phyloP scores from a whole-genome alignment of 2,329 filamentous ascomycete genomes.

The Chrysoporthe austroafricana region DNA sequence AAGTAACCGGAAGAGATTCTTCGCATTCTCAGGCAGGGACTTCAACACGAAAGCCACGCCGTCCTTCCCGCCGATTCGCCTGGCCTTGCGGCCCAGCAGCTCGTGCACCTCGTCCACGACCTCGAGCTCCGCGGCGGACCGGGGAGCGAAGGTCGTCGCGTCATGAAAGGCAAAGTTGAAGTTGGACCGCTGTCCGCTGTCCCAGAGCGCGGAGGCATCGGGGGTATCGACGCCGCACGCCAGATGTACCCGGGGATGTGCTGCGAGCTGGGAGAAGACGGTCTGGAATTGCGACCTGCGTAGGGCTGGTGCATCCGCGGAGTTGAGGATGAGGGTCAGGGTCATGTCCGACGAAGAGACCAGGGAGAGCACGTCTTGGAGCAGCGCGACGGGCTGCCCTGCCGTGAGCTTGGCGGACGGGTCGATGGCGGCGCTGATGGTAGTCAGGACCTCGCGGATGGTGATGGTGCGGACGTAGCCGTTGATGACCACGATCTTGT shows the following conservation, averaged over 20 bases:
- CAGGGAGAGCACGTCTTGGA: constrained; percentile 66
- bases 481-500: constrained; percentile 81
- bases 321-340: constrained; percentile 79
- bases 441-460: constrained; percentile 70
- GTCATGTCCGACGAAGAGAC: constrained; percentile 55
- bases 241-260: constrained; percentile 72
- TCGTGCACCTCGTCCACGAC: constrained; percentile 90
- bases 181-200: constrained; percentile 78
- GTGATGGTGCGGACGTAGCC: constrained; percentile 74
- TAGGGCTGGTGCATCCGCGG: constrained; percentile 78
- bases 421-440: constrained; percentile 67
- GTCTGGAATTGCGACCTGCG: constrained; percentile 72
- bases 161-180: constrained; percentile 93
- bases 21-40: constrained; percentile 89
- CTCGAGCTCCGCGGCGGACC: constrained; percentile 70
- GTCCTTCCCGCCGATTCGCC: constrained; percentile 83
- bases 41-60: constrained; percentile 90
- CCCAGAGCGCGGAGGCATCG: constrained; percentile 87
- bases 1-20: constrained; percentile 82
- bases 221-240: constrained; percentile 86
- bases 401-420: constrained; percentile 54
- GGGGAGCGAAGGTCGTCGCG: constrained; percentile 84
- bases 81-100: constrained; percentile 78
- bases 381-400: constrained; percentile 69
- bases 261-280: constrained; percentile 75